Evolutionary conservation across 75 land plant species (phyloP).

Genomic region (Cupressus sempervirens): DNA sequence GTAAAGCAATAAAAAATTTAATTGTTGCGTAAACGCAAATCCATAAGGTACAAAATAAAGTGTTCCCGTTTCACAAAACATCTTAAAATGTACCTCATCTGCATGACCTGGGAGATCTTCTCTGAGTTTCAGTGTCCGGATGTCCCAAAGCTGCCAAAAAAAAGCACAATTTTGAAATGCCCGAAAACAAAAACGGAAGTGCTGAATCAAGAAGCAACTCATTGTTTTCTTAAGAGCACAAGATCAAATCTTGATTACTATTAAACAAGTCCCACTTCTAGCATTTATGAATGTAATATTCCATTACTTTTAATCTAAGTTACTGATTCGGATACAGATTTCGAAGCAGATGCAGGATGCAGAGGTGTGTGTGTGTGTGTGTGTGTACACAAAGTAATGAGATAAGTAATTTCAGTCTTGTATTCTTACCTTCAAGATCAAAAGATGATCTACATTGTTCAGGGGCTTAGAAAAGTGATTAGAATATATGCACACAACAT

Average conservation of each 20-base stretch:
- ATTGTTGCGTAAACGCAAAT: not conserved
- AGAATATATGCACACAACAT: too few species aligned
- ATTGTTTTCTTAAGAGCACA: not conserved
- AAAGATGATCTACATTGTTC: too few species aligned
- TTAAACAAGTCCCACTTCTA: not conserved
- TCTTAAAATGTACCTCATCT: slow-evolving; percentile 68
- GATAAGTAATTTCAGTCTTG: too few species aligned
- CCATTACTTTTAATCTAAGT: not conserved
- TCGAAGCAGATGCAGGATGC: too few species aligned
- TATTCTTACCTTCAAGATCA: too few species aligned
- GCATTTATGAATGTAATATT: not conserved
- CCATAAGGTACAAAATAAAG: not conserved
- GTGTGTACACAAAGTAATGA: too few species aligned
- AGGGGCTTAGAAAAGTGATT: too few species aligned
- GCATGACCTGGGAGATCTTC: slow-evolving; percentile 99
- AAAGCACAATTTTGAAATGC: not conserved
- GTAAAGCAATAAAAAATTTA: not conserved
- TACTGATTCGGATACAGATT: too few species aligned
- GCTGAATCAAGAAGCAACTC: not conserved
- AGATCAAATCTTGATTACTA: not conserved
- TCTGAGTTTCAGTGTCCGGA: slow-evolving; percentile 72
- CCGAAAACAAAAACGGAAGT: not conserved
- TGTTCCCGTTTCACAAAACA: not conserved
- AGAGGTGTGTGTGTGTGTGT: too few species aligned
- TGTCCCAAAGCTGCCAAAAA: slow-evolving; percentile 79